Percentiles rank a stretch among this genome's conserved stretches.
Conservation (phyloP, 2,329 filamentous ascomycete species). For the Nigrospora oryzae region DNA sequence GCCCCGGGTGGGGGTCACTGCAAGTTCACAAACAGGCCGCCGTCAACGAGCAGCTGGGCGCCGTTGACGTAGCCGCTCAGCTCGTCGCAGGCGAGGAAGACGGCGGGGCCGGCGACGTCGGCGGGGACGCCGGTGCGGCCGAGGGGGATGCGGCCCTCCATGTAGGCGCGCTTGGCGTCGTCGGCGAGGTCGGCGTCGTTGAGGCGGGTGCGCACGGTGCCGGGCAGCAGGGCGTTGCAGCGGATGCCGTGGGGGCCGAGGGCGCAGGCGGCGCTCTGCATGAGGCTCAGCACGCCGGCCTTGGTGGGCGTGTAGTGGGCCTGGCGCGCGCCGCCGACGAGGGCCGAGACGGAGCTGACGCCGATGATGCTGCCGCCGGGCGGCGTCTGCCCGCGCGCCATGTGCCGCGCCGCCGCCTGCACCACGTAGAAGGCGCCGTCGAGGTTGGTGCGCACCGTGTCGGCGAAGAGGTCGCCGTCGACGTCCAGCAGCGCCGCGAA, state of each 20-base stretch:
- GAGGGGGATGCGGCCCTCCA: slow-evolving; percentile 74
- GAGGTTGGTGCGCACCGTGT: slow-evolving; percentile 73
- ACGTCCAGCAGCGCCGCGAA: slow-evolving; percentile 82
- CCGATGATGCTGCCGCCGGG: slow-evolving; percentile 74
- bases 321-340: slow-evolving; percentile 71
- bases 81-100: slow-evolving; percentile 74
- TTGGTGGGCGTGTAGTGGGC: slow-evolving; percentile 87
- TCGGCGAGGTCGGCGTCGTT: slow-evolving; percentile 77
- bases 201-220: slow-evolving; percentile 75
- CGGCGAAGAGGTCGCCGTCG: slow-evolving; percentile 58
- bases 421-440: slow-evolving; percentile 82
- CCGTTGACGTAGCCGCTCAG: slow-evolving; percentile 77
- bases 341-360: slow-evolving; percentile 63
- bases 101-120: slow-evolving; percentile 77
- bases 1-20: slow-evolving; percentile 38
- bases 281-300: slow-evolving; percentile 69
- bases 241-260: slow-evolving; percentile 68
- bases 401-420: slow-evolving; percentile 77
- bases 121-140: slow-evolving; percentile 61
- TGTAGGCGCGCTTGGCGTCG: slow-evolving; percentile 63
- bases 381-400: slow-evolving; percentile 55
- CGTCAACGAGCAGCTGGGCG: slow-evolving; percentile 78
- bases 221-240: slow-evolving; percentile 77
- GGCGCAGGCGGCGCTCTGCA: slow-evolving; percentile 76
- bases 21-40: slow-evolving; percentile 82